Percentiles rank a stretch among this genome's conserved stretches.
Conservation (phyloP, 2,329 filamentous ascomycete genomes). For the Neofusicoccum kwambonambiense region DNA sequence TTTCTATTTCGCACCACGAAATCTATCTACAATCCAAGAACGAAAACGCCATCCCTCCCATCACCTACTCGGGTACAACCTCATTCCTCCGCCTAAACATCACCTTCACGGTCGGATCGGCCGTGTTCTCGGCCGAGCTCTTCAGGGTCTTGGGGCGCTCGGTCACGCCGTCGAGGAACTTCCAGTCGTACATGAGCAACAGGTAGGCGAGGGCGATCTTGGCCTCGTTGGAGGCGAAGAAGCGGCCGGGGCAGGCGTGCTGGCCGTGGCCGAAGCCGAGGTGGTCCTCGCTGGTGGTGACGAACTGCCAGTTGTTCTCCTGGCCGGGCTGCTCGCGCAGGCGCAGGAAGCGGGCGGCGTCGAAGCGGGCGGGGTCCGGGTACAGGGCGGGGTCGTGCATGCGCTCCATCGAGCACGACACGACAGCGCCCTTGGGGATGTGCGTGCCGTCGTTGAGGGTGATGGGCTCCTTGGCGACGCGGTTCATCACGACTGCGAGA, state of each 20-base stretch:
- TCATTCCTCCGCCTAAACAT: not conserved
- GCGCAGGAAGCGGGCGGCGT: slow-evolving; percentile 20
- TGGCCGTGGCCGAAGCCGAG: slow-evolving; percentile 22
- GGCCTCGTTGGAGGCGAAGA: slow-evolving; percentile 22
- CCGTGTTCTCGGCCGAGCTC: not conserved
- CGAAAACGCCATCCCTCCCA: too few species aligned
- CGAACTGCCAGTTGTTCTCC: slow-evolving; percentile 20
- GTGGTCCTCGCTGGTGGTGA: slow-evolving; percentile 22
- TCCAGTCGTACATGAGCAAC: slow-evolving; percentile 21
- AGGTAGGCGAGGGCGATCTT: slow-evolving; percentile 19
- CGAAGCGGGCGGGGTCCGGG: slow-evolving; percentile 19
- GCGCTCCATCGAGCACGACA: slow-evolving; percentile 16
- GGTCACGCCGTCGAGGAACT: not conserved
- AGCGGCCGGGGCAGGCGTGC: slow-evolving; percentile 20
- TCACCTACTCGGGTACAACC: not conserved
- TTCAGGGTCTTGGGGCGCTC: not conserved
- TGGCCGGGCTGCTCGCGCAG: slow-evolving; percentile 18
- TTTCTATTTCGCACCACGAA: too few species aligned
- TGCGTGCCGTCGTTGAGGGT: slow-evolving; percentile 28
- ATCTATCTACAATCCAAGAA: too few species aligned
- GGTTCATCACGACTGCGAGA: not conserved
- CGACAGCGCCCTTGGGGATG: slow-evolving; percentile 24
- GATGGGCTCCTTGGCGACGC: slow-evolving; percentile 21
- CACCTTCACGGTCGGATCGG: not conserved
- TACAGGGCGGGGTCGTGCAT: slow-evolving; percentile 18